phyloP scores from a whole-genome alignment of 164 flowering plant species.

The Piper betle region DNA sequence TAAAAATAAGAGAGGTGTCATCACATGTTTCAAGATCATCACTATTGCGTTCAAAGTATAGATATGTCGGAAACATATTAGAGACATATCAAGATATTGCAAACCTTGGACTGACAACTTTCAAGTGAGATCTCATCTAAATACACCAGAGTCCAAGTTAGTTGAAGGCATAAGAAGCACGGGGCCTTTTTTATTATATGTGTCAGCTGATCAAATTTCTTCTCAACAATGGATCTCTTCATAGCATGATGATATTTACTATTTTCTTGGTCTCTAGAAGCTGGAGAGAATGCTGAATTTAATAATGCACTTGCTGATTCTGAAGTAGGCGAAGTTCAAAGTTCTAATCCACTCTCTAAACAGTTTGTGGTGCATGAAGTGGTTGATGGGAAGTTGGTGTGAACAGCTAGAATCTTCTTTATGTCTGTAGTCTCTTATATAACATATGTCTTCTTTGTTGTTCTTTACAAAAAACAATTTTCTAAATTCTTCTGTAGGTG shows the following conservation, averaged over 20 bases:
- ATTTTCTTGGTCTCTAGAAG: conserved; percentile 8
- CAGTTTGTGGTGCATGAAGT: conserved; percentile 47
- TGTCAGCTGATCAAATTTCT: neutral
- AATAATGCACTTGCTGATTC: conserved; percentile 18
- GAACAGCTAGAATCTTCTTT: neutral
- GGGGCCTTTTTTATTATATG: no score
- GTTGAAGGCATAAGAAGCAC: no score
- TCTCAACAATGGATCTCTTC: neutral
- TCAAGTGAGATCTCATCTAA: no score
- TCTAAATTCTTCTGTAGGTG: conserved; percentile 24
- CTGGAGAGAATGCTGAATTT: conserved; percentile 10
- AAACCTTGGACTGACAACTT: no score
- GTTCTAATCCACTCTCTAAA: conserved; percentile 25
- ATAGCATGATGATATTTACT: neutral
- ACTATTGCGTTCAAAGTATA: no score
- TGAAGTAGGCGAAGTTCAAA: conserved; percentile 25
- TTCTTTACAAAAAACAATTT: neutral
- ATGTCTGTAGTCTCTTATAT: neutral
- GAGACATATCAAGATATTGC: no score
- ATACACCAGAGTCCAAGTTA: no score
- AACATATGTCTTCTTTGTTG: neutral
- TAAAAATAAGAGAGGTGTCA: no score
- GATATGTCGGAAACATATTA: no score
- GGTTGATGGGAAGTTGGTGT: conserved; percentile 57
- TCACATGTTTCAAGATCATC: no score